Evolutionary conservation across 2,329 filamentous ascomycete genomes (phyloP), one percentile per base, ranked within the genome.

Genomic region (Cordyceps pruinosa): DNA sequence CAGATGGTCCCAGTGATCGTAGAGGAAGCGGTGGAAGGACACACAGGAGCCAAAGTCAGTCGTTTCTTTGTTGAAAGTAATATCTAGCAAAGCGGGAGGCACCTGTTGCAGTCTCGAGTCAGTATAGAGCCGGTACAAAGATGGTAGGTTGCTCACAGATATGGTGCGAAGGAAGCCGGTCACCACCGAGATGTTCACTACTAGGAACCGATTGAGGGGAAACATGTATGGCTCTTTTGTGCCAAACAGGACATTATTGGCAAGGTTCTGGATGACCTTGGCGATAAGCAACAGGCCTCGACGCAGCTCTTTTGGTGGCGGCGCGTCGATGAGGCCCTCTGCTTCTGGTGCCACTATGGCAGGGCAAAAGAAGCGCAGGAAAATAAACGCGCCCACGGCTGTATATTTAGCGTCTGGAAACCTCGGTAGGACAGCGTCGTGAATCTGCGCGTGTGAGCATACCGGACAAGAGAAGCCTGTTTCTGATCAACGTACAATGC

Each of bases 221-320:
- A 83, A 86, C 86, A 88, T 88, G 65, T 87, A 88, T 4, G 84
- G 82, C 65, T 88, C 85, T 68, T 88, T 88, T 34, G 84, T 83
- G 4, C 86, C 85, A 62, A 88, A 88, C 1, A 88, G 73, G 28
- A 88, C 85, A 58, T 88, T 88, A 64, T 88, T 88, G 35, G 85
- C 86, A 35, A 88, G 73, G 64, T 87, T 88, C 63, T 88, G 86
- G 23, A 88, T 81, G 58, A 88, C 81, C 66, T 88, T 88, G 50
- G 86, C 85, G 62, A 88, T 88, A 32, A 88, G 75, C 30, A 88
- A 75, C 6, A 88, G 74, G 4, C 85, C 85, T 55, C 85, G 78
- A 19, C 86, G 78, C 81, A 88, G 86, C 63, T 87, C 84, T 66
- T 87, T 87, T 1, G 84, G 84, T 6, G 84, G 85, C 3, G 81